Evolutionary conservation across 371 early-diverging fungal genomes (phyloP).

Genomic region (Haplosporangium sp.): DNA sequence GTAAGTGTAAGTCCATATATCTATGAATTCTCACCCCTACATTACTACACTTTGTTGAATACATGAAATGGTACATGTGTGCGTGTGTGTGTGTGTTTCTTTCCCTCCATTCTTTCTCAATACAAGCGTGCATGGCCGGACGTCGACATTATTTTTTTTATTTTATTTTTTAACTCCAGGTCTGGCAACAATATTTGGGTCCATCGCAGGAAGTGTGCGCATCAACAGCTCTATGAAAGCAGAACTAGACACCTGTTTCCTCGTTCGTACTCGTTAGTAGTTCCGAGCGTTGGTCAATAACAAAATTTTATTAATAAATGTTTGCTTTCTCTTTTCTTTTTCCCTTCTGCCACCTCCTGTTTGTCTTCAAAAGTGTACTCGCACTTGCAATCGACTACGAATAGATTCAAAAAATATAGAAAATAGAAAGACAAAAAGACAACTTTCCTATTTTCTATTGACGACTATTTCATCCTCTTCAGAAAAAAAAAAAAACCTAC

Average conservation of each 20-base stretch:
- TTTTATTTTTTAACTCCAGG: neutral
- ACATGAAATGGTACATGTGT: neutral
- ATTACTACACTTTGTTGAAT: neutral
- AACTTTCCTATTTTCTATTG: too few species aligned
- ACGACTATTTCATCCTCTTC: too few species aligned
- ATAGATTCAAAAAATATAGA: conserved; percentile 12
- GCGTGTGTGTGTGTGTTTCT: neutral
- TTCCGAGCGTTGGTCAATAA: conserved; percentile 1
- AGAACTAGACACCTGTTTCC: neutral
- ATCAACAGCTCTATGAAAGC: conserved; percentile 6
- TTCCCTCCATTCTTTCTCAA: neutral
- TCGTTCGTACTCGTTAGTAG: neutral
- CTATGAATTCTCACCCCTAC: too few species aligned
- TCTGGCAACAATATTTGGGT: neutral
- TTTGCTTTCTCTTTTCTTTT: conserved; percentile 8
- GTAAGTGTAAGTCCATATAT: conserved; percentile 1
- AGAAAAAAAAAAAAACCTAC: neutral
- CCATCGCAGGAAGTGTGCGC: conserved; percentile 10
- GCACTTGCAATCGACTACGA: conserved; percentile 2
- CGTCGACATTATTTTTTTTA: neutral
- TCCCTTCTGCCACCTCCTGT: neutral
- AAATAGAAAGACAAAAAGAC: too few species aligned
- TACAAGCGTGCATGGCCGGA: conserved; percentile 1
- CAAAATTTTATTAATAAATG: conserved; percentile 28
- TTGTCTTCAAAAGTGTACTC: neutral